A percentile compares a stretch with the other conserved stretches of the same genome.
These are phyloP conservation scores for Lumnitzera racemosa DNA, from an alignment of 345 rosid genomes.

Conservation along the genomic window DNA sequence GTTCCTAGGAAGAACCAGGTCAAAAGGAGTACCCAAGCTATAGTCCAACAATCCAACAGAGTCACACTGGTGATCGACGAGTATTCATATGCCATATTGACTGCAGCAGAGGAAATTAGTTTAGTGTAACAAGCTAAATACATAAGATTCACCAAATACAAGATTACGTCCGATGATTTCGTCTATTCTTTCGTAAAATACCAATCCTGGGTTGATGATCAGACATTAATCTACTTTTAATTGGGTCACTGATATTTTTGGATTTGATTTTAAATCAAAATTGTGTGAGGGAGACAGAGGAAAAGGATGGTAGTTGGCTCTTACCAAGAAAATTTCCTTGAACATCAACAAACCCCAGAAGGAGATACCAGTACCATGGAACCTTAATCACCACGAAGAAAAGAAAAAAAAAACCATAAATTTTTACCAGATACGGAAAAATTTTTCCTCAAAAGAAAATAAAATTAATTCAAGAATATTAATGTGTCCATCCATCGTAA, in stretches of 20 bases:
- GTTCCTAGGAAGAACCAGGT: slow-evolving; percentile 49
- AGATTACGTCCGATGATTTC: too few relatives aligned
- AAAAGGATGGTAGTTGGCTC: slow-evolving; percentile 4
- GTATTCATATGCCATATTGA: slow-evolving; percentile 53
- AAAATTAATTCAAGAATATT: too few relatives aligned
- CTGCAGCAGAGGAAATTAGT: slow-evolving; percentile 24
- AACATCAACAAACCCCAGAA: slow-evolving; percentile 50
- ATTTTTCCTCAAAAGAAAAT: too few relatives aligned
- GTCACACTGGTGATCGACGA: slow-evolving; percentile 61
- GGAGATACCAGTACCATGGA: slow-evolving; percentile 49
- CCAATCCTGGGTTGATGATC: too few relatives aligned
- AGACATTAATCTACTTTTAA: too few relatives aligned
- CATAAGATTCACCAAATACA: too few relatives aligned
- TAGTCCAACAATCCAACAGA: slow-evolving; percentile 40
- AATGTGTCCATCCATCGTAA: too few relatives aligned
- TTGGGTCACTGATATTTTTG: too few relatives aligned
- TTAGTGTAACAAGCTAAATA: too few relatives aligned
- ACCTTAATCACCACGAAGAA: slow-evolving; percentile 5
- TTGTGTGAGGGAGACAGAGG: background rate
- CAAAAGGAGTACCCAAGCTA: slow-evolving; percentile 18
- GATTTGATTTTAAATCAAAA: background rate
- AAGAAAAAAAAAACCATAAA: background rate
- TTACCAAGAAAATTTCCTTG: slow-evolving; percentile 57
- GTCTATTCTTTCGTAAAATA: too few relatives aligned
- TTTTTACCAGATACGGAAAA: too few relatives aligned